phyloP scores from a whole-genome alignment of 179 eudicot species.

The Spergularia azorica region DNA sequence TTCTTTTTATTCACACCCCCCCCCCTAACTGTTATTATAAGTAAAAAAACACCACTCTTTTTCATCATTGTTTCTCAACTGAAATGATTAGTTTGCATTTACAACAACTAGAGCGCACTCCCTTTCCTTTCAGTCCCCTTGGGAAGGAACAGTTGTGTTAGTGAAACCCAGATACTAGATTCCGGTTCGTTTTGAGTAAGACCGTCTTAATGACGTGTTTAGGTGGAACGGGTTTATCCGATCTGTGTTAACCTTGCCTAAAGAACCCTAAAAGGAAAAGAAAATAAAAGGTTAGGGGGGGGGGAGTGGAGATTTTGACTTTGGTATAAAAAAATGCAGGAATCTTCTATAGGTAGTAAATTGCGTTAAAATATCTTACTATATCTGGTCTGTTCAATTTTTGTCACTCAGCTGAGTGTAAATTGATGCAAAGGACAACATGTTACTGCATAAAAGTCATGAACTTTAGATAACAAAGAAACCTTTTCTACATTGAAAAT shows the following conservation, averaged over 20 bases:
- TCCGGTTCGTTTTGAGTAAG: neutral
- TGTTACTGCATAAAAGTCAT: slow-evolving; percentile 1
- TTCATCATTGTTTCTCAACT: slow-evolving; percentile 38
- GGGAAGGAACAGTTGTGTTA: slow-evolving; percentile 34
- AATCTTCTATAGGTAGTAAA: slow-evolving; percentile 39
- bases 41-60: slow-evolving; percentile 19
- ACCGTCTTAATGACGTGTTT: neutral
- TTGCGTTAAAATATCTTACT: slow-evolving; percentile 32
- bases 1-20: slow-evolving; percentile 1
- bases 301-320: slow-evolving; percentile 27
- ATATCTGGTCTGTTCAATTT: slow-evolving; percentile 22
- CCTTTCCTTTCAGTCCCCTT: slow-evolving; percentile 38
- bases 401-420: slow-evolving; percentile 11
- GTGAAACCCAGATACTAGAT: neutral
- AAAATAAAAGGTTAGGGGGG: neutral
- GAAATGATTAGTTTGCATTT: slow-evolving; percentile 31
- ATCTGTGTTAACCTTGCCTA: neutral
- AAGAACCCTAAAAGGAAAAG: neutral
- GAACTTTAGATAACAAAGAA: slow-evolving; percentile 26
- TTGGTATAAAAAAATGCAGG: slow-evolving; percentile 30
- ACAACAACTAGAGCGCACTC: slow-evolving; percentile 36
- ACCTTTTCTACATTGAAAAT: slow-evolving; percentile 37
- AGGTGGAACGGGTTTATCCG: neutral
- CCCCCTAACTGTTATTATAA: neutral
- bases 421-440: neutral